These are phyloP conservation scores for Phytophthora rubi DNA, from an alignment of 352 stramenopile species.

Conservation along the genomic window DNA sequence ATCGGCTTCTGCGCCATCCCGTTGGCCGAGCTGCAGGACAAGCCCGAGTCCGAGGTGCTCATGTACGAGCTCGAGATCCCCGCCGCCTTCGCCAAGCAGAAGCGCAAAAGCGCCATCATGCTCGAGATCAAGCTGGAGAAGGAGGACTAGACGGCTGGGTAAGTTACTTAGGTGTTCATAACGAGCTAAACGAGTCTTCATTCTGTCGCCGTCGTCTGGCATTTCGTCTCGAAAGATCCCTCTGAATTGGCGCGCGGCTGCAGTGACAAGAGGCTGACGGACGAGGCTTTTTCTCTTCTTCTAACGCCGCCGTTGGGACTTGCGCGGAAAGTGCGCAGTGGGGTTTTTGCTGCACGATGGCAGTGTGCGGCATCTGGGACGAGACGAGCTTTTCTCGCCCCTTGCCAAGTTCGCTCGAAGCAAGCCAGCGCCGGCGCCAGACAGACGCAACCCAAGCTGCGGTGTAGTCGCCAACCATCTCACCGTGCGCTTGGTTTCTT, in stretches of 20 bases:
- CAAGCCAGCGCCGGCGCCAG: conserved; percentile 23
- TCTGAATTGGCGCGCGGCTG: conserved; percentile 1
- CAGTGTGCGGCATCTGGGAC: conserved; percentile 30
- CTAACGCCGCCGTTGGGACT: conserved; percentile 18
- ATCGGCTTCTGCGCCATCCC: conserved; percentile 67
- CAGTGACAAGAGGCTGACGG: conserved; percentile 2
- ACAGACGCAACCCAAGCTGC: conserved; percentile 21
- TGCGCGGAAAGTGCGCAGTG: conserved; percentile 31
- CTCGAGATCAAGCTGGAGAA: conserved; percentile 78
- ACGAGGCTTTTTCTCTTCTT: neutral
- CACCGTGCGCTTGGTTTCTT: conserved; percentile 2
- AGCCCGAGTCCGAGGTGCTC: conserved; percentile 52
- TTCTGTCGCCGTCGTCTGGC: conserved; percentile 13
- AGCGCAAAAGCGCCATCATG: conserved; percentile 74
- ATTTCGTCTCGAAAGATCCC: neutral
- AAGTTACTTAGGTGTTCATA: conserved; percentile 6
- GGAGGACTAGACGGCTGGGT: conserved; percentile 38
- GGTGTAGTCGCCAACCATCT: conserved; percentile 34
- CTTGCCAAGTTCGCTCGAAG: conserved; percentile 18
- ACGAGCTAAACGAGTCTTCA: conserved; percentile 15
- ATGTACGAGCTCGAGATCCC: conserved; percentile 74
- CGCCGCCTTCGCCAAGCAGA: conserved; percentile 59
- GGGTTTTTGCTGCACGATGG: conserved; percentile 20
- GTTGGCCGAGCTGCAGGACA: conserved; percentile 57
- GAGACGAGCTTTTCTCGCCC: conserved; percentile 27